Conservation (phyloP, 371 early-diverging fungal species). For the Actinomortierella ambigua region DNA sequence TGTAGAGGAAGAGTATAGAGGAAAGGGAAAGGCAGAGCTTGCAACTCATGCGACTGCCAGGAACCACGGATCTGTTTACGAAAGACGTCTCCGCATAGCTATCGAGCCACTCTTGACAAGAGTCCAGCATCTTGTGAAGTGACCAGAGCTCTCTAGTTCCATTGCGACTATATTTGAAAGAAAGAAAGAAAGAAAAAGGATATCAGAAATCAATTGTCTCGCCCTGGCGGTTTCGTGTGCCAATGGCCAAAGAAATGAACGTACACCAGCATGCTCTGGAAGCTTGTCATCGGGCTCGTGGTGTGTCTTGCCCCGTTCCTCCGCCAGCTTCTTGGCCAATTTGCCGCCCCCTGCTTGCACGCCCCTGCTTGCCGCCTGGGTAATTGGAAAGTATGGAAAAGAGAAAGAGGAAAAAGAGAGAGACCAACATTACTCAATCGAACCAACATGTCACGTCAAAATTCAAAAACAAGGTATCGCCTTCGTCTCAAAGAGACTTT, state of each 20-base stretch:
- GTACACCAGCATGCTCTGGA: slow-evolving; percentile 34
- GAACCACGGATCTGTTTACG: no score
- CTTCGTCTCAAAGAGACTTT: no score
- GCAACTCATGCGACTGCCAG: no score
- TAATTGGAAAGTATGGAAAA: neutral
- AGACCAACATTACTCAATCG: no score
- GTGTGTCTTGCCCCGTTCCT: slow-evolving; percentile 23
- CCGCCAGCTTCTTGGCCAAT: slow-evolving; percentile 32
- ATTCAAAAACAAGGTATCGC: neutral
- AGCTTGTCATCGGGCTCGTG: slow-evolving; percentile 15
- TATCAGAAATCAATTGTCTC: no score
- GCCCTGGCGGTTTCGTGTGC: neutral
- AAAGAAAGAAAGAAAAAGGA: slow-evolving; percentile 7
- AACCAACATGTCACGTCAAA: neutral
- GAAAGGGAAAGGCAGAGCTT: no score
- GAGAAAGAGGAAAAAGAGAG: no score
- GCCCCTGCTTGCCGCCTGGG: slow-evolving; percentile 39
- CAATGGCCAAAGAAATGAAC: neutral
- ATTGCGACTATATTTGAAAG: neutral
- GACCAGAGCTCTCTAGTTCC: neutral
- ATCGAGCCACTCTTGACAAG: no score
- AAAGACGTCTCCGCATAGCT: no score
- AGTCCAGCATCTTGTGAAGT: no score
- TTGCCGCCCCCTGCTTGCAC: slow-evolving; percentile 35
- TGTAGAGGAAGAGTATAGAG: no score